Percentiles rank a stretch among this genome's conserved stretches.
These are phyloP conservation scores for Sherardia arvensis DNA, from an alignment of 257 asterid species.

Conservation along the genomic window DNA sequence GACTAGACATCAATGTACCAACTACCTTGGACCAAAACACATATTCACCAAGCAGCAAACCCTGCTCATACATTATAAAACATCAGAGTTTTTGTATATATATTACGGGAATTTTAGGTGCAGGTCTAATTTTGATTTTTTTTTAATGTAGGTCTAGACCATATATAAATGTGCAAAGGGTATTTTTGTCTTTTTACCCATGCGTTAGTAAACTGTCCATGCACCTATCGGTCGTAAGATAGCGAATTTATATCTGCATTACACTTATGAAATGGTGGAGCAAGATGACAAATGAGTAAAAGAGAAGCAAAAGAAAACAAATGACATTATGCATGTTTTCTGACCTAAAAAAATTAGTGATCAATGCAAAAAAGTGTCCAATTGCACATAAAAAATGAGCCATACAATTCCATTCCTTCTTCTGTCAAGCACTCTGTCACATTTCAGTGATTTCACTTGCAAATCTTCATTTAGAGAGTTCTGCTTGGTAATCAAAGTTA, in stretches of 20 bases:
- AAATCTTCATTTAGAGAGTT: too few species aligned
- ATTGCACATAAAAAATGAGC: background rate
- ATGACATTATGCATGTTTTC: constrained; percentile 3
- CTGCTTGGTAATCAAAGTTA: background rate
- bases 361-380: background rate
- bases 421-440: too few species aligned
- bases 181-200: too few species aligned
- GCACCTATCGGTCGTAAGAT: too few species aligned
- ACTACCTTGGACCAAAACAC: background rate
- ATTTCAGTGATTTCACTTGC: too few species aligned
- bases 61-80: background rate
- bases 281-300: constrained; percentile 1
- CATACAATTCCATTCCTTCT: background rate
- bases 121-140: too few species aligned
- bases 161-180: too few species aligned
- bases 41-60: background rate
- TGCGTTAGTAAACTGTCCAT: too few species aligned
- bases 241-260: too few species aligned
- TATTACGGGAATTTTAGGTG: too few species aligned
- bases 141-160: too few species aligned
- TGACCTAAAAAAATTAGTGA: background rate
- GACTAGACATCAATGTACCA: background rate
- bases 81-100: too few species aligned
- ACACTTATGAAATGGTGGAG: background rate
- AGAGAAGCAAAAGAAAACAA: background rate